Evolutionary conservation across 1,139 yeast genomes (phyloP), one percentile per base, ranked within the genome.

Genomic region (Nematodospora anomalae): DNA sequence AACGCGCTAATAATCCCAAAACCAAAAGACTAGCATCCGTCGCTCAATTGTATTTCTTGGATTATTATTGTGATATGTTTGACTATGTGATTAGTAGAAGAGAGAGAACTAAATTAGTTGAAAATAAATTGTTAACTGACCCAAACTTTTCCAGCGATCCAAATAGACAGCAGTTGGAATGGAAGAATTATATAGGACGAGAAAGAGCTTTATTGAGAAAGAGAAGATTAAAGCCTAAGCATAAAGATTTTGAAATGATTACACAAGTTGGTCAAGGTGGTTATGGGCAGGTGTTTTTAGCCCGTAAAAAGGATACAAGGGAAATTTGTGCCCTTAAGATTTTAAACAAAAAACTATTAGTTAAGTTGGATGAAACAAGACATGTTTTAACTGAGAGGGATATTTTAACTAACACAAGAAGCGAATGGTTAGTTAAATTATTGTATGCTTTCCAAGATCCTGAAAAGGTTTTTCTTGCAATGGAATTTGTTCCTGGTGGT

Each of bases 221-320:
- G 58, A 75, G 97, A 53, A 77, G 99, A 53, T 74, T 88, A 45
- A 88, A 89, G 61, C 96, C 97, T 32, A 87, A 85, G 58, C 92
- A 89, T 57, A 90, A 89, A 51, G 98, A 94, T 60, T 94, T 94
- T 58, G 94, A 89, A 58, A 87, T 90, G 72, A 82, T 94, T 44
- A 92, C 98, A 3, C 98, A 94, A 66, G 97, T 94, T 24, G 98
- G 99, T 16, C 98, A 94, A 68, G 99, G 99, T 55, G 98, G 99
- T 3, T 94, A 94, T 56, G 99, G 99, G 16, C 96, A 89, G 64
- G 98, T 94, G 12, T 94, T 87, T 53, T 69, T 94, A 48, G 97
- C 99, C 1, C 78, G 92, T 49, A 94, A 94, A 68, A 83, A 83
- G 50, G 99, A 94, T 55, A 89, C 97, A 4, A 80, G 84, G 49